Conservation (phyloP, 345 rosid species). For the Diplotaxis tenuifolia region DNA sequence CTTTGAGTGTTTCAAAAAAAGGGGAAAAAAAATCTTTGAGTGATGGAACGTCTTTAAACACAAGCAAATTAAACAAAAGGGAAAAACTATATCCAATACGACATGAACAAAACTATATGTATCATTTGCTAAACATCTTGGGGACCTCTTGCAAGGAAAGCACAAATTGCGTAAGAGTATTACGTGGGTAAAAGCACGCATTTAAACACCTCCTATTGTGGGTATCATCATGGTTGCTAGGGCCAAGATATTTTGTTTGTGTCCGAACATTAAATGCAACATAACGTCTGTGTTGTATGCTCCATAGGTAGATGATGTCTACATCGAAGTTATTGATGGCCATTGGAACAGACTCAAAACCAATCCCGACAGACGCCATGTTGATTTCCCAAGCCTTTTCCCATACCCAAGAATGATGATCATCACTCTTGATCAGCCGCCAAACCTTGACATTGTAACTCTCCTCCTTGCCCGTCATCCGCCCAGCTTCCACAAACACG, state of each 20-base stretch:
- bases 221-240: not conserved
- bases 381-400: conserved; percentile 20
- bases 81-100: not conserved
- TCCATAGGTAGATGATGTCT: not conserved
- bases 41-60: too few relatives aligned
- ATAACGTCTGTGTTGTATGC: not conserved
- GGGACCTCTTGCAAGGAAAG: not conserved
- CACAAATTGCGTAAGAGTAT: not conserved
- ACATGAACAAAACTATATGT: not conserved
- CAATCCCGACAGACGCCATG: not conserved
- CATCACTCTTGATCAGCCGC: conserved; percentile 49
- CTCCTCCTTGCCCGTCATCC: not conserved
- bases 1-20: too few relatives aligned
- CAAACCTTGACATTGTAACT: conserved; percentile 28
- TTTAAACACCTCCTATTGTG: not conserved
- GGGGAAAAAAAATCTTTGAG: too few relatives aligned
- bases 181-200: not conserved
- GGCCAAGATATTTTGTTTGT: not conserved
- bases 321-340: not conserved
- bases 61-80: not conserved
- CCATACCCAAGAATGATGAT: conserved; percentile 16
- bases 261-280: not conserved
- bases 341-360: not conserved
- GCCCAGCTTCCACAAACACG: not conserved
- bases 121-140: not conserved